Base-by-base conservation (phyloP, 1,284 basidiomycete species). In the Melampsora occidentalis region DNA sequence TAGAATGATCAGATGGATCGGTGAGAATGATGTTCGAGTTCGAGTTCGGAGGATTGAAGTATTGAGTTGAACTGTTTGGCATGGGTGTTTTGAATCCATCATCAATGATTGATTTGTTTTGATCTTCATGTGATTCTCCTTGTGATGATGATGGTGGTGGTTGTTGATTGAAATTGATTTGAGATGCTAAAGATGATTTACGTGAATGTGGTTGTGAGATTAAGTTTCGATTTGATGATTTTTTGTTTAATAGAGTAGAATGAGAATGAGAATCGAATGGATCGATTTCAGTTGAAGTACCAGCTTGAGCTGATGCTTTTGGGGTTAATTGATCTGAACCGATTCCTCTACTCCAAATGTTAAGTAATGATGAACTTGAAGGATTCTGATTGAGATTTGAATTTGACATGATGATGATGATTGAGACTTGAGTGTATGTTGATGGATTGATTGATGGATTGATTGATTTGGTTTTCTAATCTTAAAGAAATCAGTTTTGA, bases 251-350 rank as follows among this genome's bases (percentile, higher is more conserved):
- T 1, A 12, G 18, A 9, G 12, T 7, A 57, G 18, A 12, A 22
- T 57, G 61, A 28, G 61, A 63, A 35, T 31, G 61, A 63, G 33
- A 48, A 39, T 92, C 91, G 81, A 93, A 92, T 1, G 90, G 91
- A 82, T 92, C 91, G 78, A 82, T 79, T 79, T 85, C 86, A 80
- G 90, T 88, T 51, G 72, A 86, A 18, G 66, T 76, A 14, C 72
- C 59, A 78, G 85, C 83, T 77, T 86, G 85, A 70, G 85, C 83
- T 76, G 72, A 85, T 14, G 88, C 87, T 79, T 87, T 86, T 51
- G 91, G 91, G 1, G 91, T 93, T 64, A 90, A 87, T 83, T 91
- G 90, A 80, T 89, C 89, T 79, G 83, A 81, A 28, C 88, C 84
- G 0, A 82, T 83, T n/a, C 81, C 77, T 2, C 72, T 61, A 20